These are phyloP conservation scores for Conticribra guillardii DNA, from an alignment of 108 stramenopile species.

Conservation along the genomic window DNA sequence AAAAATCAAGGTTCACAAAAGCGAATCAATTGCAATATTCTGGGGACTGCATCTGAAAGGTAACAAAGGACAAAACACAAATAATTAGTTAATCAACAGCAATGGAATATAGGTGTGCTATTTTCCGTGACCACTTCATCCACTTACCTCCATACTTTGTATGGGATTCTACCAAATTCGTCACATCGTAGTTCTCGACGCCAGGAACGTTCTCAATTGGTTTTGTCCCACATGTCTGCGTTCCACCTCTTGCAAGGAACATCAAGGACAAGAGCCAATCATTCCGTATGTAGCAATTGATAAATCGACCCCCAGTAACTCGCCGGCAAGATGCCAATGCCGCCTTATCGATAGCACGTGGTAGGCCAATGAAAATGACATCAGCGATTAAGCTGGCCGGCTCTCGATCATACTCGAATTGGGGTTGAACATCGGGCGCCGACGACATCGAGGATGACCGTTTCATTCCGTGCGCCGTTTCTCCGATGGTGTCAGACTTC, in stretches of 20 bases:
- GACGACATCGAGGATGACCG: background rate
- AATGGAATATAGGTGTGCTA: too few relatives aligned
- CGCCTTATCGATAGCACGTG: conserved; percentile 42
- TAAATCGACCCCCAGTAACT: conserved; percentile 84
- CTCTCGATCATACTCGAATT: conserved; percentile 59
- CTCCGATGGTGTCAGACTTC: background rate
- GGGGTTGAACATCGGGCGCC: background rate
- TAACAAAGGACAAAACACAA: too few relatives aligned
- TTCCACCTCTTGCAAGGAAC: conserved; percentile 58
- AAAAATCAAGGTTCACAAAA: conserved; percentile 38
- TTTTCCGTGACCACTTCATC: too few relatives aligned
- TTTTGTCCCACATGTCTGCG: conserved; percentile 34
- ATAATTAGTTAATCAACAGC: too few relatives aligned
- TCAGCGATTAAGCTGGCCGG: conserved; percentile 83
- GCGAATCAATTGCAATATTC: conserved; percentile 56
- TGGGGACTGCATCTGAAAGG: conserved; percentile 52
- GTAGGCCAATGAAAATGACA: conserved; percentile 76
- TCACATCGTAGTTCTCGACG: conserved; percentile 67
- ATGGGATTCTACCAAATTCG: conserved; percentile 56
- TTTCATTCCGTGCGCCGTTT: conserved; percentile 27
- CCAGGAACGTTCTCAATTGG: conserved; percentile 47
- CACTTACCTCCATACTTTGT: conserved; percentile 57
- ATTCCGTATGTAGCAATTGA: conserved; percentile 81
- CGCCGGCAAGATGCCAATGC: conserved; percentile 62
- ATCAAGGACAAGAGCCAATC: conserved; percentile 85